A percentile compares a stretch with the other conserved stretches of the same genome.
Conservation (phyloP, 2,329 filamentous ascomycete genomes). For the Chaetomiaceae sp. region DNA sequence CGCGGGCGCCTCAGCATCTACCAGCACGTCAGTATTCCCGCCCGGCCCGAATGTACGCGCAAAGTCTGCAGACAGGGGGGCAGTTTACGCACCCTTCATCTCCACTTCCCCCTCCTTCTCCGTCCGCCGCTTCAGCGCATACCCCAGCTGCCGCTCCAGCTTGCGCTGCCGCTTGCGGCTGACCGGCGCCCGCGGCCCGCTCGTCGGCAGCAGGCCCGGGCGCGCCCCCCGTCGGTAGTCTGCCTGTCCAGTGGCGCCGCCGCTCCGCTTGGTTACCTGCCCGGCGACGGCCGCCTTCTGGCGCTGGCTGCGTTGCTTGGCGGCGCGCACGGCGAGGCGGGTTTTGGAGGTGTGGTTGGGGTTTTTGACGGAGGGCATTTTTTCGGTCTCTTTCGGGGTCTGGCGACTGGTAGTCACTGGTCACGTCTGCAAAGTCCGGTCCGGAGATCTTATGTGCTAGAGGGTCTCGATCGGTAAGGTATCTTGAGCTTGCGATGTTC, state of each 20-base stretch:
- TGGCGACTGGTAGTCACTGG: no score
- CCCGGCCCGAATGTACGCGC: background rate
- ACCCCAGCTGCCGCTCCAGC: constrained; percentile 47
- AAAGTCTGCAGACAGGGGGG: no score
- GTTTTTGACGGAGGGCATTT: constrained; percentile 52
- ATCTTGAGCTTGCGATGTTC: no score
- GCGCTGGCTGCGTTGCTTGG: constrained; percentile 38
- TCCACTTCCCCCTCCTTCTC: constrained; percentile 43
- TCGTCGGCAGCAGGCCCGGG: constrained; percentile 48
- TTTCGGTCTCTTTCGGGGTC: constrained; percentile 10
- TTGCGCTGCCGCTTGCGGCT: constrained; percentile 53
- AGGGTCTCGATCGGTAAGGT: no score
- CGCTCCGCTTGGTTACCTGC: constrained; percentile 14
- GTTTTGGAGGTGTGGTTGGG: constrained; percentile 52
- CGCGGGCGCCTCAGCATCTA: constrained; percentile 4
- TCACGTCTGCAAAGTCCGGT: no score
- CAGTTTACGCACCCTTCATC: constrained; percentile 41
- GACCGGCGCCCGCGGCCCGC: constrained; percentile 45
- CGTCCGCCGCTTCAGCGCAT: constrained; percentile 48
- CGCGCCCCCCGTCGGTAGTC: constrained; percentile 46
- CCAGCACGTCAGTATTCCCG: background rate
- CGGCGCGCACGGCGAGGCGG: constrained; percentile 42
- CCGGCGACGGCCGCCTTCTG: constrained; percentile 36
- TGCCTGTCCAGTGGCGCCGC: constrained; percentile 24
- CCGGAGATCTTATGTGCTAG: no score